Evolutionary conservation across 2,329 filamentous ascomycete genomes (phyloP).

Genomic region (Cytospora mali): DNA sequence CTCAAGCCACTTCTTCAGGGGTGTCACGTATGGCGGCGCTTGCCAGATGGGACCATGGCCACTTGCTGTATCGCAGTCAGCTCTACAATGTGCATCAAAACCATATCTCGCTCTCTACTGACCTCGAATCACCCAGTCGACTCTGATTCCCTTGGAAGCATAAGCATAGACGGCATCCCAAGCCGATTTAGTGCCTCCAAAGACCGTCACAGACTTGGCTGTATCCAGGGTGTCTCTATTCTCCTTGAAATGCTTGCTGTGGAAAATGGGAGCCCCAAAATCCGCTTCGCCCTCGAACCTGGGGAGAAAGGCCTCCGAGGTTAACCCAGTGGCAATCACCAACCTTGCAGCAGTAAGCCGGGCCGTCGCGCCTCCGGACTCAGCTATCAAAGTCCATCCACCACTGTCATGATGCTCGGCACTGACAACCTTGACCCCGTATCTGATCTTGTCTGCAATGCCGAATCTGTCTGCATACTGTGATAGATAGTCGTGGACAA

Average conservation of each 20-base stretch:
- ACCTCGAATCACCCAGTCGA: slow-evolving; percentile 63
- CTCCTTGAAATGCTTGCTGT: slow-evolving; percentile 49
- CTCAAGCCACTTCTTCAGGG: slow-evolving; percentile 69
- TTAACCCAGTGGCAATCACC: slow-evolving; percentile 59
- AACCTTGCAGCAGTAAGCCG: slow-evolving; percentile 49
- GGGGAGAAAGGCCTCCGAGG: slow-evolving; percentile 53
- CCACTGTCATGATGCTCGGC: slow-evolving; percentile 46
- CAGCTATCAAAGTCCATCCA: slow-evolving; percentile 47
- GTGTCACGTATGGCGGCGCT: slow-evolving; percentile 63
- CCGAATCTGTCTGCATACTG: slow-evolving; percentile 48
- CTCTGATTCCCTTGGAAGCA: slow-evolving; percentile 55
- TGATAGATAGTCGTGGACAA: slow-evolving; percentile 51
- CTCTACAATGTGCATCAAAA: background rate
- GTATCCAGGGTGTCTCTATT: slow-evolving; percentile 45
- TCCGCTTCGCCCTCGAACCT: slow-evolving; percentile 48
- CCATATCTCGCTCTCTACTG: slow-evolving; percentile 19
- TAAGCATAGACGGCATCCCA: slow-evolving; percentile 68
- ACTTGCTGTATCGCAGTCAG: slow-evolving; percentile 1
- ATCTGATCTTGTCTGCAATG: slow-evolving; percentile 45
- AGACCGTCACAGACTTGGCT: slow-evolving; percentile 53
- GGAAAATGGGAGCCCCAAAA: slow-evolving; percentile 53
- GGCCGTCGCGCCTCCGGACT: slow-evolving; percentile 21
- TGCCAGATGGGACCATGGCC: slow-evolving; percentile 64
- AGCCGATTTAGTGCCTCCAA: slow-evolving; percentile 66
- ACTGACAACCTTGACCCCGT: slow-evolving; percentile 42